phyloP scores from a whole-genome alignment of 257 asterid species.

The Lycium ferocissimum region DNA sequence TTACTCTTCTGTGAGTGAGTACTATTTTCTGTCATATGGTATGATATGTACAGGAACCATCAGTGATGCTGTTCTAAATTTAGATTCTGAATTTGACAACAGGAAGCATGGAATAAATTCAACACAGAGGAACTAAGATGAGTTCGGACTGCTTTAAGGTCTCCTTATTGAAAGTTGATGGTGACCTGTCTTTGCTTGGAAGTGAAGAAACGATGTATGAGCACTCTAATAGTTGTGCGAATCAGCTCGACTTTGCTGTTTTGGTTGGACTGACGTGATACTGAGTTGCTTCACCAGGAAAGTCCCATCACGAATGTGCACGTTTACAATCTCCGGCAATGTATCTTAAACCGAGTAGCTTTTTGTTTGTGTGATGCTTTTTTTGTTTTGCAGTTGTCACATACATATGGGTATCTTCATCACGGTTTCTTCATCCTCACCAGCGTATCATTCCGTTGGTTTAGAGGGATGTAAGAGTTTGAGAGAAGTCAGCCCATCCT shows the following conservation, averaged over 20 bases:
- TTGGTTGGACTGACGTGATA: constrained; percentile 14
- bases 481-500: constrained; percentile 22
- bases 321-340: constrained; percentile 4
- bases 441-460: no score
- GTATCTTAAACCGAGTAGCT: not conserved
- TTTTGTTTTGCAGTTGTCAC: not conserved
- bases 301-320: not conserved
- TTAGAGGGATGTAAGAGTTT: constrained; percentile 25
- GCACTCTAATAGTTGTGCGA: not conserved
- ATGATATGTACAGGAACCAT: not conserved
- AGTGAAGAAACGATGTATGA: not conserved
- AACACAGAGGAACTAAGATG: constrained; percentile 72
- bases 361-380: not conserved
- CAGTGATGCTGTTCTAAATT: not conserved
- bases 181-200: not conserved
- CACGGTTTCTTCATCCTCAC: no score
- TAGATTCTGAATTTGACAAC: constrained; percentile 11
- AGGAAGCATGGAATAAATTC: constrained; percentile 91
- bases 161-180: not conserved
- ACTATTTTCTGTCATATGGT: not conserved
- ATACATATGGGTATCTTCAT: not conserved
- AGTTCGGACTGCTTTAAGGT: constrained; percentile 30
- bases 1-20: not conserved
- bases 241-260: not conserved
- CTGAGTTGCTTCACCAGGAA: constrained; percentile 22